These are phyloP conservation scores for Aspergillus oerlinghausenensis DNA, from an alignment of 2,329 filamentous ascomycete genomes.

Conservation along the genomic window DNA sequence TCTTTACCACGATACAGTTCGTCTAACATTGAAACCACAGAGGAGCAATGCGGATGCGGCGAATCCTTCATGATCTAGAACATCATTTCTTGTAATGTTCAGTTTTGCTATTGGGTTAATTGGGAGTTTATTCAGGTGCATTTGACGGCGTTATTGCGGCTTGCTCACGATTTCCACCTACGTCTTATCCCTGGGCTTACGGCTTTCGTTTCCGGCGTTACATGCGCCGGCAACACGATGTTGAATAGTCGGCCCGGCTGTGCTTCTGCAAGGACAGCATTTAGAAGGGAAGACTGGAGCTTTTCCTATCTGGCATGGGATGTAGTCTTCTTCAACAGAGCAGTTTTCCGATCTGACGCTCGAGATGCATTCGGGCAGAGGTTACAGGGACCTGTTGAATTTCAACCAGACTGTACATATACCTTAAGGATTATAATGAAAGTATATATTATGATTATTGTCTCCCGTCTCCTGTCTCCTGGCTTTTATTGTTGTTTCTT, in stretches of 20 bases:
- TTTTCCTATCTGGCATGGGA: neutral
- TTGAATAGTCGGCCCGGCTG: neutral
- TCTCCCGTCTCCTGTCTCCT: neutral
- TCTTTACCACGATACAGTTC: neutral
- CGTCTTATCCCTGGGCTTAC: slow-evolving; percentile 17
- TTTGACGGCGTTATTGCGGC: slow-evolving; percentile 32
- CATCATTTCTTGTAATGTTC: slow-evolving; percentile 9
- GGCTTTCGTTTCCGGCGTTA: neutral
- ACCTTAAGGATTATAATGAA: neutral
- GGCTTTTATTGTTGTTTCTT: neutral
- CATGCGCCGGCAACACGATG: neutral
- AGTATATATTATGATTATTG: neutral
- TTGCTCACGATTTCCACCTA: slow-evolving; percentile 2
- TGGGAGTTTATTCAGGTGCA: slow-evolving; percentile 28
- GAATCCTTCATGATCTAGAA: slow-evolving; percentile 83
- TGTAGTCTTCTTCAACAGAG: neutral
- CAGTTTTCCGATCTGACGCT: neutral
- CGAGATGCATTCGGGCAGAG: neutral
- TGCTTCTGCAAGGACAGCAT: neutral
- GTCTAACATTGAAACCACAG: slow-evolving; percentile 47
- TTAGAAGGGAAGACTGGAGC: neutral
- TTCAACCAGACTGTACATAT: neutral
- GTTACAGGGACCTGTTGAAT: neutral
- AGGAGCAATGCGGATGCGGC: slow-evolving; percentile 92
- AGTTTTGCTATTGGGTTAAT: slow-evolving; percentile 3